phyloP scores from a whole-genome alignment of 2,329 filamentous ascomycete species.

The Cytospora piceae region DNA sequence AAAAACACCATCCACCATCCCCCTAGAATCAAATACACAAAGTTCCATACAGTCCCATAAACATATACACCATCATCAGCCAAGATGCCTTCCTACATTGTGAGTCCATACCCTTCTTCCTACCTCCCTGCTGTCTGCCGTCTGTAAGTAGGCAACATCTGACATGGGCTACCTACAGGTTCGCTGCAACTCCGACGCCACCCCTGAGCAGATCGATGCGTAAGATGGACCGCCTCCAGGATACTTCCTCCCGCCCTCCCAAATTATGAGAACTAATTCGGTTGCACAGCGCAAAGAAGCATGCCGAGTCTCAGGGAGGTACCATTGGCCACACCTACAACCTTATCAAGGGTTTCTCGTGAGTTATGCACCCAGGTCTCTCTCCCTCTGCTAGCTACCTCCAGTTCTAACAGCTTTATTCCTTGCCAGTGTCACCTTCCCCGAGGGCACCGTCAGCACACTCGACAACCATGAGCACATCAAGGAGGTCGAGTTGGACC shows the following conservation, averaged over 20 bases:
- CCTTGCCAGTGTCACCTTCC: slow-evolving; percentile 52
- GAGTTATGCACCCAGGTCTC: slow-evolving; percentile 45
- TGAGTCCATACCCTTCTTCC: slow-evolving; percentile 37
- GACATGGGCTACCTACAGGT: slow-evolving; percentile 57
- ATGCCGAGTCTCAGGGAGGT: slow-evolving; percentile 75
- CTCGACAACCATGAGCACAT: slow-evolving; percentile 73
- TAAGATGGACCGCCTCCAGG: slow-evolving; percentile 18
- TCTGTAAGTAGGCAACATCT: background rate
- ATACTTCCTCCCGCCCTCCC: background rate
- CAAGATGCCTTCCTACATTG: slow-evolving; percentile 62
- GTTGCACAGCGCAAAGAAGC: slow-evolving; percentile 70
- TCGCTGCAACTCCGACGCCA: slow-evolving; percentile 71
- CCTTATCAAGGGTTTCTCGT: slow-evolving; percentile 93
- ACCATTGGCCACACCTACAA: slow-evolving; percentile 80
- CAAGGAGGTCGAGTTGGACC: slow-evolving; percentile 74
- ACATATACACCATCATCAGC: slow-evolving; percentile 9
- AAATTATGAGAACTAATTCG: background rate
- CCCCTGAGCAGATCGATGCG: slow-evolving; percentile 29
- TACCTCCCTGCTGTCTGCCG: background rate
- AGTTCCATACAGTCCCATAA: background rate
- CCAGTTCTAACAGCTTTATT: background rate
- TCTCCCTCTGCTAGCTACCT: background rate
- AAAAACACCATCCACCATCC: slow-evolving; percentile 1
- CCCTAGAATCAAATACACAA: slow-evolving; percentile 1
- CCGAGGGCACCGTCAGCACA: slow-evolving; percentile 63